Evolutionary conservation across 2,329 filamentous ascomycete species (phyloP).

Genomic region (Plenodomus tracheiphilus): DNA sequence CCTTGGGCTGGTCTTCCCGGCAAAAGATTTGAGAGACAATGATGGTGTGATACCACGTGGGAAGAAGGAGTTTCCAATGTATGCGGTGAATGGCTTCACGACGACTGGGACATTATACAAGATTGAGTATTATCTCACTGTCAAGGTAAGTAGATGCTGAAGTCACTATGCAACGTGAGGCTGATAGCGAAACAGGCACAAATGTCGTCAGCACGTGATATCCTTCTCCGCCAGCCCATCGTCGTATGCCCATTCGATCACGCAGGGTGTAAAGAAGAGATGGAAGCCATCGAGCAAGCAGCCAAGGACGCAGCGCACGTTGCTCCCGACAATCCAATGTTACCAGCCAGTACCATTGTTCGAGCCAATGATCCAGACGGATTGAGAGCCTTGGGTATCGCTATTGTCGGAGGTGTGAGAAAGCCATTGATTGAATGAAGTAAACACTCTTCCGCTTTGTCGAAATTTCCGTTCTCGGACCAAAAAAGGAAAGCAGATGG

Average conservation of each 20-base stretch:
- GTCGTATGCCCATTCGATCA: slow-evolving; percentile 96
- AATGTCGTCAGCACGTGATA: slow-evolving; percentile 84
- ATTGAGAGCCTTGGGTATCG: slow-evolving; percentile 62
- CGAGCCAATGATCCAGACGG: slow-evolving; percentile 72
- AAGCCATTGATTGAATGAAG: slow-evolving; percentile 68
- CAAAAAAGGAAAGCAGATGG: not conserved
- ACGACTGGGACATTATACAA: slow-evolving; percentile 95
- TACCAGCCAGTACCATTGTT: slow-evolving; percentile 84
- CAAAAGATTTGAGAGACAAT: slow-evolving; percentile 81
- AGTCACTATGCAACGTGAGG: not conserved
- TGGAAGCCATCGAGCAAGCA: slow-evolving; percentile 96
- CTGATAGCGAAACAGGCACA: slow-evolving; percentile 66
- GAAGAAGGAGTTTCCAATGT: slow-evolving; percentile 85
- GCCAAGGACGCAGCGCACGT: slow-evolving; percentile 90
- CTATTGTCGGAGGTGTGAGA: slow-evolving; percentile 63
- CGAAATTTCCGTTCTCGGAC: not conserved
- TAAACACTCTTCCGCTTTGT: not conserved
- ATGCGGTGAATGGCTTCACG: slow-evolving; percentile 87
- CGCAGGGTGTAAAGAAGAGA: slow-evolving; percentile 94
- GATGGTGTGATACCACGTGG: slow-evolving; percentile 86
- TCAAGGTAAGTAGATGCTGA: slow-evolving; percentile 69
- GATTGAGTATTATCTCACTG: slow-evolving; percentile 93
- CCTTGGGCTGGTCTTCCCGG: slow-evolving; percentile 85
- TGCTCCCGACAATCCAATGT: slow-evolving; percentile 86
- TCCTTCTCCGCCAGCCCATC: slow-evolving; percentile 85